Conservation (phyloP, 2,329 filamentous ascomycete genomes). For the Fusarium sp. region DNA sequence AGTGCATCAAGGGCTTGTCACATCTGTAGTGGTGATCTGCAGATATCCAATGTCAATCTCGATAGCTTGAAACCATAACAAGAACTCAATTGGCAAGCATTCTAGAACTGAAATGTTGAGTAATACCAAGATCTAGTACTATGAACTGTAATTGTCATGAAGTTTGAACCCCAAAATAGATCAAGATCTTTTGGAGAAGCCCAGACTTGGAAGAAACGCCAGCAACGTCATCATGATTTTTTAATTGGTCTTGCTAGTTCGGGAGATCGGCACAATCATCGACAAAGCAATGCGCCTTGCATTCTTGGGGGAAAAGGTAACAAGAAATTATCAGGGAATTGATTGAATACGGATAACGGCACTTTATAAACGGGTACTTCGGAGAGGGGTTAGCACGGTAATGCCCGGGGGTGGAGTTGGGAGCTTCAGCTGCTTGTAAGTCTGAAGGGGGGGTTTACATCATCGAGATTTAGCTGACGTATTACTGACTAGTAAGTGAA, state of each 20-base stretch:
- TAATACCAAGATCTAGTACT: background rate
- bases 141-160: background rate
- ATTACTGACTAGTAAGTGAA: background rate
- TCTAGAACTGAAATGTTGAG: background rate
- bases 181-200: slow-evolving; percentile 1
- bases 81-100: background rate
- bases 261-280: slow-evolving; percentile 31
- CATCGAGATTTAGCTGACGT: slow-evolving; percentile 40
- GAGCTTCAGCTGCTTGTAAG: background rate
- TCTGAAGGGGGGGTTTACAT: slow-evolving; percentile 27
- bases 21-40: background rate
- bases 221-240: slow-evolving; percentile 35
- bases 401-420: slow-evolving; percentile 12
- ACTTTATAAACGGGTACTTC: slow-evolving; percentile 21
- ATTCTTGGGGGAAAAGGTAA: background rate
- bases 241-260: background rate
- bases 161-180: slow-evolving; percentile 10
- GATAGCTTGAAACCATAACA: background rate
- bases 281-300: background rate
- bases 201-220: background rate
- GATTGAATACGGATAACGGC: slow-evolving; percentile 17
- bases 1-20: background rate
- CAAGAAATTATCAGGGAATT: slow-evolving; percentile 12
- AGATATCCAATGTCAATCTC: background rate
- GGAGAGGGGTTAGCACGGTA: slow-evolving; percentile 12